Evolutionary conservation across 495 filamentous ascomycete genomes (phyloP).

Genomic region (Cudoniella acicularis): DNA sequence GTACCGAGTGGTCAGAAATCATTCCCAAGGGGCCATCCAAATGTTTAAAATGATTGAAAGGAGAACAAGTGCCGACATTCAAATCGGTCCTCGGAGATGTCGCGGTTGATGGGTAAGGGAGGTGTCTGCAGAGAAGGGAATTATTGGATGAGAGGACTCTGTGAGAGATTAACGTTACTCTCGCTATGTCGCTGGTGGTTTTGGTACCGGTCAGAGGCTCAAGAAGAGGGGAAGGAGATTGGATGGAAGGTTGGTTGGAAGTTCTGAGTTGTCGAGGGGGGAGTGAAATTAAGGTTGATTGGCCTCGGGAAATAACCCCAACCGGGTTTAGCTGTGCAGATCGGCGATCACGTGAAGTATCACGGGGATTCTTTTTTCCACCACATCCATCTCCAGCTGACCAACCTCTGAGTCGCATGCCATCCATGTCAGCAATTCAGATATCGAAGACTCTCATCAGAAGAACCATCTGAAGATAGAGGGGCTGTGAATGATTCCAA

Average conservation of each 20-base stretch:
- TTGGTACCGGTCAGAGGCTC: background rate
- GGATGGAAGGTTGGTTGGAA: too few species aligned
- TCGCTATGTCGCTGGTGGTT: background rate
- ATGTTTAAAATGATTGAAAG: background rate
- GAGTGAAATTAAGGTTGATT: background rate
- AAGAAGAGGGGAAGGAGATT: background rate
- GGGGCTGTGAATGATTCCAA: too few species aligned
- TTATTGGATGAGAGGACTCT: background rate
- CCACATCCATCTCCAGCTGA: too few species aligned
- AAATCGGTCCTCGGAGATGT: background rate
- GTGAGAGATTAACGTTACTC: background rate
- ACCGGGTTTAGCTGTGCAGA: too few species aligned
- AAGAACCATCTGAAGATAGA: too few species aligned
- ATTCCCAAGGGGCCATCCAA: background rate
- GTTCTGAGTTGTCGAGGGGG: background rate
- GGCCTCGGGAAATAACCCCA: background rate
- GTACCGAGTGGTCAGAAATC: background rate
- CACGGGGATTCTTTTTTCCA: too few species aligned
- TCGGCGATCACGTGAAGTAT: too few species aligned
- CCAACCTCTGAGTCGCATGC: too few species aligned
- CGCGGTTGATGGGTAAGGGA: background rate
- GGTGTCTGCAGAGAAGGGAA: background rate
- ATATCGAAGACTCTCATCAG: too few species aligned
- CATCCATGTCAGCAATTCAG: too few species aligned
- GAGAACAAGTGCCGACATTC: background rate